Evolutionary conservation across 225 moss, liverwort and hornwort species (phyloP).

Genomic region (Sphagnum contortum): DNA sequence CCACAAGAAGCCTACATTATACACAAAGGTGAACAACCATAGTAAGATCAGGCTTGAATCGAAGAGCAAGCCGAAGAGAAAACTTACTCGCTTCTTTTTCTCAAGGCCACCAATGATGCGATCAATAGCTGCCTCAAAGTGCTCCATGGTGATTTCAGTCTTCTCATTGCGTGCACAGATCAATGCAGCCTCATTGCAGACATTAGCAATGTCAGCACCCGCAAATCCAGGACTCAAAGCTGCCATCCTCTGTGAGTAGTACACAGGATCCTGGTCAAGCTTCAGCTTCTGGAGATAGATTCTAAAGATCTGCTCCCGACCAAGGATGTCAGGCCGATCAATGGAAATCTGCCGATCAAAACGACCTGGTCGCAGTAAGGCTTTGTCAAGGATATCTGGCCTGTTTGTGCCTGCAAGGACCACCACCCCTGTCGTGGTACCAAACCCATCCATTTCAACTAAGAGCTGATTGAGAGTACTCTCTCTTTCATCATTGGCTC

Average conservation of each 20-base stretch:
- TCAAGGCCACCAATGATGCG: conserved; percentile 98
- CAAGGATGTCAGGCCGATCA: conserved; percentile 94
- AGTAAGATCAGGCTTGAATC: too few species aligned
- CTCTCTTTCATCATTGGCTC: conserved; percentile 98
- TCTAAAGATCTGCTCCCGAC: conserved; percentile 93
- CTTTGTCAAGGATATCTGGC: conserved; percentile 97
- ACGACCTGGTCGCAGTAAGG: conserved; percentile 87
- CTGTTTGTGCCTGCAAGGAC: conserved; percentile 96
- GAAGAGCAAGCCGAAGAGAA: background rate
- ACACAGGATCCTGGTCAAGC: conserved; percentile 76
- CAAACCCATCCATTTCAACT: conserved; percentile 99
- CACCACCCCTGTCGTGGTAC: conserved; percentile 93
- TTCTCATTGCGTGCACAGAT: conserved; percentile 92
- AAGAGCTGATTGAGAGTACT: conserved; percentile 94
- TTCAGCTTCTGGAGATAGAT: conserved; percentile 89
- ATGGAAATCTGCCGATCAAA: conserved; percentile 93
- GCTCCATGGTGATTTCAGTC: conserved; percentile 74
- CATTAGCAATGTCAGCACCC: conserved; percentile 97
- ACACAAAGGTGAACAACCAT: too few species aligned
- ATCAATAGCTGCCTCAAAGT: conserved; percentile 97
- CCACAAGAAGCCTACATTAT: too few species aligned
- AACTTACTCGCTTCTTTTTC: conserved; percentile 82
- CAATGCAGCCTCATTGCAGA: conserved; percentile 94
- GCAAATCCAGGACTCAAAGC: conserved; percentile 98
- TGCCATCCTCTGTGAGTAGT: conserved; percentile 92